Percentiles rank a stretch among this genome's conserved stretches.
phyloP scores from a whole-genome alignment of 2,329 filamentous ascomycete genomes.

The Acrocalymma vagum region DNA sequence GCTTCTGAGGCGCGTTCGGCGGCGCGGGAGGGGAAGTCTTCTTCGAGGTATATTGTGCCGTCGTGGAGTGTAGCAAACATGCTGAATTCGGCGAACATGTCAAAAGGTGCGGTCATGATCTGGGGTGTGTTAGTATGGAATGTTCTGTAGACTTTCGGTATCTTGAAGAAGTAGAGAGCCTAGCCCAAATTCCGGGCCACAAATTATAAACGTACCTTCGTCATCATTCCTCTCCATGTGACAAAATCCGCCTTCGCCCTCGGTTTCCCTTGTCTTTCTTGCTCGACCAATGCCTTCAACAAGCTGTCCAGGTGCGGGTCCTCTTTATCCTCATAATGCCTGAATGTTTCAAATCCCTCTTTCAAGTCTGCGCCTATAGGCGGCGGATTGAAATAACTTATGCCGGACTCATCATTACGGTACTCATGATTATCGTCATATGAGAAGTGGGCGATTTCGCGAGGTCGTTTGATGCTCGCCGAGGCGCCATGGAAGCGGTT shows the following conservation, averaged over 20 bases:
- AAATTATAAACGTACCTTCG: constrained; percentile 71
- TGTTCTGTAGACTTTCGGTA: too few relatives aligned
- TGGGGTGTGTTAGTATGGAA: constrained; percentile 47
- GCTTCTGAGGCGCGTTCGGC: constrained; percentile 62
- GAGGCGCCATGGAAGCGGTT: constrained; percentile 43
- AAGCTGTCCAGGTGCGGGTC: constrained; percentile 90
- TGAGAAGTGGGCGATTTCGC: constrained; percentile 94
- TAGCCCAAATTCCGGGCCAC: too few relatives aligned
- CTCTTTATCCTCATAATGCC: constrained; percentile 80
- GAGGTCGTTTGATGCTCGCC: constrained; percentile 43
- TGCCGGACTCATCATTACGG: constrained; percentile 76
- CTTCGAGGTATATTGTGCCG: constrained; percentile 85
- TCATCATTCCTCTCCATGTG: constrained; percentile 99
- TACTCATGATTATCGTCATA: constrained; percentile 86
- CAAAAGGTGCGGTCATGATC: constrained; percentile 88
- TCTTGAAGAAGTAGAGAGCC: too few relatives aligned
- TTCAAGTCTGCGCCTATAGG: constrained; percentile 77
- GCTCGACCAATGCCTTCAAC: constrained; percentile 75
- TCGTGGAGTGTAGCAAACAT: constrained; percentile 96
- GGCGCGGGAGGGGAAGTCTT: constrained; percentile 79
- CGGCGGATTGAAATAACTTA: constrained; percentile 88
- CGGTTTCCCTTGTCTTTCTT: constrained; percentile 74
- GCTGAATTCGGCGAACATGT: constrained; percentile 82
- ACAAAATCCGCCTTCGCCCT: constrained; percentile 80
- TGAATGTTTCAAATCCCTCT: constrained; percentile 81